Evolutionary conservation across 345 rosid species (phyloP).

Genomic region (Nasturtium officinale): DNA sequence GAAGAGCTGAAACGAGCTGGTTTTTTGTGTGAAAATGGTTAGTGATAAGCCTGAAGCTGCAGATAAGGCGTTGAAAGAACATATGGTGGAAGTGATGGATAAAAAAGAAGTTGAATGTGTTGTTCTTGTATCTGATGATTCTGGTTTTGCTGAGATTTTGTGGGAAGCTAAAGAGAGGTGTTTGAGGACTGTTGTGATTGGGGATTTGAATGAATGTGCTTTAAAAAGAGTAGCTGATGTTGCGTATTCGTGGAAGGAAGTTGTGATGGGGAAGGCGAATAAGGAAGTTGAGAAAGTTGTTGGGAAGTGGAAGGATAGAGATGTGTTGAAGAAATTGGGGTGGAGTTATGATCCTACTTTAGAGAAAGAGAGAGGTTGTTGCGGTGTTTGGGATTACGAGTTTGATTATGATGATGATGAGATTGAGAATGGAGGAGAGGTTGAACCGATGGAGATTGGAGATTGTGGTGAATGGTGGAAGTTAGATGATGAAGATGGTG

Average conservation of each 20-base stretch:
- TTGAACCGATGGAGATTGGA: conserved; percentile 33
- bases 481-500: conserved; percentile 52
- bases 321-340: conserved; percentile 68
- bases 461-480: conserved; percentile 70
- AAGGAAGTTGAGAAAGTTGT: conserved; percentile 72
- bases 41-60: conserved; percentile 77
- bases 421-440: conserved; percentile 32
- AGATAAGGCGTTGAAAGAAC: conserved; percentile 67
- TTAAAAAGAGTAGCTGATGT: conserved; percentile 80
- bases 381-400: conserved; percentile 34
- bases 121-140: conserved; percentile 85
- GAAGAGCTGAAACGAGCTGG: conserved; percentile 82
- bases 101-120: conserved; percentile 71
- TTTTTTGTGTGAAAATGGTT: conserved; percentile 65
- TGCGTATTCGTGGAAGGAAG: conserved; percentile 79
- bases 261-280: conserved; percentile 83
- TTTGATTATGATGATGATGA: conserved; percentile 38
- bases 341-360: conserved; percentile 70
- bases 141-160: conserved; percentile 64
- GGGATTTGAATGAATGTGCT: conserved; percentile 64
- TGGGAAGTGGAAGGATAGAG: conserved; percentile 75
- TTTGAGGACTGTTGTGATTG: conserved; percentile 77
- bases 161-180: conserved; percentile 77
- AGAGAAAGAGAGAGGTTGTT: conserved; percentile 43
- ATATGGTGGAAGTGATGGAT: conserved; percentile 77